Conservation (phyloP, 78 protist species). For the Dictyostelium intermedium region DNA sequence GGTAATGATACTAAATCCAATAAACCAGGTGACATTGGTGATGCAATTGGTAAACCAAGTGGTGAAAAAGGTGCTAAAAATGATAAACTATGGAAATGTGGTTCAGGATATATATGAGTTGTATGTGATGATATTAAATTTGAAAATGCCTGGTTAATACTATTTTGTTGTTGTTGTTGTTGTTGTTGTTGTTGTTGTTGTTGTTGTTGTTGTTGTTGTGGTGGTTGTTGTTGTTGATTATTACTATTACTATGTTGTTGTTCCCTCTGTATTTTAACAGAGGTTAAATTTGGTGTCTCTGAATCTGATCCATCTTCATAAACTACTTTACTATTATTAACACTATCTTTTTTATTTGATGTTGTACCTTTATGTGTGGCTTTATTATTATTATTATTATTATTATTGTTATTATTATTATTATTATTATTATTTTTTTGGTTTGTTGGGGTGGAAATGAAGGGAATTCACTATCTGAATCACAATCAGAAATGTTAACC, state of each 20-base stretch:
- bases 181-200: background rate
- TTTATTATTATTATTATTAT: background rate
- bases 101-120: background rate
- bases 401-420: background rate
- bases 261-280: background rate
- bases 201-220: background rate
- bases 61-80: constrained; percentile 78
- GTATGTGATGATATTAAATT: background rate
- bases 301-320: background rate
- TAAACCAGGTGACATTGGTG: constrained; percentile 76
- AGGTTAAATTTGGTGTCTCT: background rate
- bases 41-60: constrained; percentile 48
- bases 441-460: background rate
- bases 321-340: background rate
- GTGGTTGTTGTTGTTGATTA: background rate
- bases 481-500: constrained; percentile 38
- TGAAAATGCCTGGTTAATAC: background rate
- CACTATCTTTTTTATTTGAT: background rate
- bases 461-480: background rate
- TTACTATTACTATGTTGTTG: background rate
- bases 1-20: constrained; percentile 34
- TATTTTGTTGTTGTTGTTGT: background rate
- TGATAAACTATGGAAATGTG: constrained; percentile 25
- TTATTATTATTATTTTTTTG: background rate
- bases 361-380: background rate